Conservation (phyloP, 192 early-diverging fungal species). For the Obelidium mucronatum region DNA sequence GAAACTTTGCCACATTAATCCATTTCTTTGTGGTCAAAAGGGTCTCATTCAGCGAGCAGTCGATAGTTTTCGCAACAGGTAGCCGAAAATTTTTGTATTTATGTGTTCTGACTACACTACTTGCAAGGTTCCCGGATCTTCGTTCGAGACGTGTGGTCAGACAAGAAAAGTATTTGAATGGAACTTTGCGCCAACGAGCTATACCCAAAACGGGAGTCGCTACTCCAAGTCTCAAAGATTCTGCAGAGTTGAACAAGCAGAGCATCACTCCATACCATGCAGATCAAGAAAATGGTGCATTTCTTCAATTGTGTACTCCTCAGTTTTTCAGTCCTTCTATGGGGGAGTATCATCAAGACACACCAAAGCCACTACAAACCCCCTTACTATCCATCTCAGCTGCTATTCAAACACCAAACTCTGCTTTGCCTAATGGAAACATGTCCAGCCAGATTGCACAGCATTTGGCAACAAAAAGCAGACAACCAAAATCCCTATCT, state of each 20-base stretch:
- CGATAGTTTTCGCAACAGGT: constrained; percentile 62
- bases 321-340: background rate
- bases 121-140: constrained; percentile 63
- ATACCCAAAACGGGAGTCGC: background rate
- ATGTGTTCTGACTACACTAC: background rate
- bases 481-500: constrained; percentile 9
- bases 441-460: background rate
- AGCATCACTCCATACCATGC: background rate
- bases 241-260: background rate
- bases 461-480: background rate
- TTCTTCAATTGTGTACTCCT: constrained; percentile 40
- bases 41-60: constrained; percentile 88
- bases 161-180: constrained; percentile 72
- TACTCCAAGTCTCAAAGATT: background rate
- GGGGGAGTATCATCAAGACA: background rate
- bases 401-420: background rate
- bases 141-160: constrained; percentile 77
- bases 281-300: background rate
- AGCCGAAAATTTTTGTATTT: too few relatives aligned
- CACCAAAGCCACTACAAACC: too few relatives aligned
- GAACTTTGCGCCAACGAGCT: constrained; percentile 57
- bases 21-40: constrained; percentile 67
- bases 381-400: background rate
- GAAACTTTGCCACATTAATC: constrained; percentile 83
- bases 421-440: background rate